Evolutionary conservation across 192 early-diverging fungal species (phyloP).

Genomic region (Coemansia sp.): DNA sequence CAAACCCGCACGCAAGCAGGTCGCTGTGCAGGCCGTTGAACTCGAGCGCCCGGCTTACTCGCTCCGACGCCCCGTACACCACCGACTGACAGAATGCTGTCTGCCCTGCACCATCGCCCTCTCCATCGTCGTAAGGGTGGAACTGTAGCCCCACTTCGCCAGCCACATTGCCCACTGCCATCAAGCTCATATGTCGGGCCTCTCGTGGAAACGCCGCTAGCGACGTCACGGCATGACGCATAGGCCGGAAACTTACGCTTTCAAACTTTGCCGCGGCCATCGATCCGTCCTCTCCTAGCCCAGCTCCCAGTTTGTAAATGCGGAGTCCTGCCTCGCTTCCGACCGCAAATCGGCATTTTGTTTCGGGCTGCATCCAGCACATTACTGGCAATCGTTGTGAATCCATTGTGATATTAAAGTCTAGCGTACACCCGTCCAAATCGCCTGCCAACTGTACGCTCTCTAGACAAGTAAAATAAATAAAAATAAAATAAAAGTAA

Average conservation of each 20-base stretch:
- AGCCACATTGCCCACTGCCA: constrained; percentile 36
- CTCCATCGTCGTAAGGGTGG: constrained; percentile 14
- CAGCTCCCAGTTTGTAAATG: constrained; percentile 27
- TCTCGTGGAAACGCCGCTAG: constrained; percentile 38
- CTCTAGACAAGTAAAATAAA: background rate
- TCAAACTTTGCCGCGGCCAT: constrained; percentile 11
- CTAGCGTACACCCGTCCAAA: background rate
- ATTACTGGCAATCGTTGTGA: constrained; percentile 23
- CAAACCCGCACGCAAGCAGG: constrained; percentile 51
- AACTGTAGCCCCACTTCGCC: constrained; percentile 51
- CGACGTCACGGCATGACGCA: constrained; percentile 29
- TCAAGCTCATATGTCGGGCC: constrained; percentile 26
- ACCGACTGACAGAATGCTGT: background rate
- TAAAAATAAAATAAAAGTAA: background rate
- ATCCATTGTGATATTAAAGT: background rate
- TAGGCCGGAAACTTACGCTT: constrained; percentile 22
- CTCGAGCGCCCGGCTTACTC: constrained; percentile 32
- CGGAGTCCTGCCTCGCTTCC: constrained; percentile 38
- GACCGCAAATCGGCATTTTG: constrained; percentile 30
- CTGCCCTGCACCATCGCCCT: background rate
- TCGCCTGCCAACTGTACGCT: background rate
- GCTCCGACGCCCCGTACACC: constrained; percentile 32
- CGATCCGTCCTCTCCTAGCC: background rate
- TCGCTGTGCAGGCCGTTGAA: constrained; percentile 42
- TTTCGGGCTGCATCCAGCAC: constrained; percentile 52